Evolutionary conservation across 257 asterid genomes (phyloP).

Genomic region (Cynanchum wilfordii): DNA sequence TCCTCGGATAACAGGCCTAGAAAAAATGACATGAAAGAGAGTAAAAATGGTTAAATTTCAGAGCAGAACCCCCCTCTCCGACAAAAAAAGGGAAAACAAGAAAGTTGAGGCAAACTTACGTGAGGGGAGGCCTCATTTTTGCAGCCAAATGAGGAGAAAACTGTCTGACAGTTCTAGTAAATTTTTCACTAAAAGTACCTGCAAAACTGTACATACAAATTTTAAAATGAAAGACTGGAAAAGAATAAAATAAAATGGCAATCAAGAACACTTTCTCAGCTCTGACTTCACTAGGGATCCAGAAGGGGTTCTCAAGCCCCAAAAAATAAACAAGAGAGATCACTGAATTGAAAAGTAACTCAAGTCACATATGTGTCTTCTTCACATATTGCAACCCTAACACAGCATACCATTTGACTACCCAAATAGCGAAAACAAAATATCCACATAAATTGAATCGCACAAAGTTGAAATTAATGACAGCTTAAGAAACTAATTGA

Average conservation of each 20-base stretch:
- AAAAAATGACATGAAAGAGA: constrained; percentile 22
- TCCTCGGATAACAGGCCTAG: constrained; percentile 96
- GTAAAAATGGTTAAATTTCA: constrained; percentile 13
- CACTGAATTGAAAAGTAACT: background rate
- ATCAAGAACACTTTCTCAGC: background rate
- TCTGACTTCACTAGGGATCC: background rate
- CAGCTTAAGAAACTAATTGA: background rate
- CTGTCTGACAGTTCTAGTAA: constrained; percentile 80
- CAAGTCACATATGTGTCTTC: background rate
- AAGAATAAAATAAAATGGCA: background rate
- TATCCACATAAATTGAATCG: background rate
- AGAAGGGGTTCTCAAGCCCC: background rate
- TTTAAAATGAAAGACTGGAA: constrained; percentile 21
- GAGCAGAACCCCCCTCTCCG: background rate
- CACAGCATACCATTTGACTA: background rate
- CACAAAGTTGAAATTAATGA: background rate
- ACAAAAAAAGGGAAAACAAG: background rate
- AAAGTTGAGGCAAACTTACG: constrained; percentile 42
- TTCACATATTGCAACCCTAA: background rate
- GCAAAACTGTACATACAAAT: constrained; percentile 66
- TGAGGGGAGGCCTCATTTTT: constrained; percentile 93
- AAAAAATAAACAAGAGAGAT: background rate
- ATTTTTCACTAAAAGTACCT: constrained; percentile 89
- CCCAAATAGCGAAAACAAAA: background rate
- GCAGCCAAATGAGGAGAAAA: constrained; percentile 97